phyloP scores from a whole-genome alignment of 2,329 filamentous ascomycete species.

The Claviceps paspali region DNA sequence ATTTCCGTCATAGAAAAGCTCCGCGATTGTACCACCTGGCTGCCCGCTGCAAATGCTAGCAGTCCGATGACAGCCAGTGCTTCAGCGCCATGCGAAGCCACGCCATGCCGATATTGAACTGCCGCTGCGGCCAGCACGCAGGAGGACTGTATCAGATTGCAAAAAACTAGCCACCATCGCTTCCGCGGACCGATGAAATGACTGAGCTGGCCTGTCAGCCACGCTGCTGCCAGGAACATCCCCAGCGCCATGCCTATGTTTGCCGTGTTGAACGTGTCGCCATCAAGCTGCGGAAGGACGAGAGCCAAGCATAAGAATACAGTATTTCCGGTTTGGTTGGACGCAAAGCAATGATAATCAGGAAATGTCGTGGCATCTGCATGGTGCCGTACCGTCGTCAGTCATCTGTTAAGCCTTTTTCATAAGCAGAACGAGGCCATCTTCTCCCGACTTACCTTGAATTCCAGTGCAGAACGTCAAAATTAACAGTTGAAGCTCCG shows the following conservation, averaged over 20 bases:
- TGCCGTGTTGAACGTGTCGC: slow-evolving; percentile 32
- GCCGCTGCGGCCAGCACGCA: slow-evolving; percentile 38
- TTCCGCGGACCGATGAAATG: slow-evolving; percentile 34
- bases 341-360: slow-evolving; percentile 47
- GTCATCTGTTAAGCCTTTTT: not conserved
- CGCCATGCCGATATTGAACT: slow-evolving; percentile 28
- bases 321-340: slow-evolving; percentile 52
- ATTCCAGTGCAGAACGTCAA: slow-evolving; percentile 36
- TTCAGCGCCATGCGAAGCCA: slow-evolving; percentile 17
- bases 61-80: slow-evolving; percentile 32
- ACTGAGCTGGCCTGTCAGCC: slow-evolving; percentile 40
- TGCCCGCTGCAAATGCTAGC: slow-evolving; percentile 39
- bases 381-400: not conserved
- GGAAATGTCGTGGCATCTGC: slow-evolving; percentile 43
- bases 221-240: slow-evolving; percentile 39
- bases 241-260: slow-evolving; percentile 41
- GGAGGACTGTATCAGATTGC: slow-evolving; percentile 37
- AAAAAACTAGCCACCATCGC: slow-evolving; percentile 37
- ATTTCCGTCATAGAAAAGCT: slow-evolving; percentile 43
- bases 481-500: slow-evolving; percentile 29
- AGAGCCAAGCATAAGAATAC: slow-evolving; percentile 41
- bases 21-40: slow-evolving; percentile 42
- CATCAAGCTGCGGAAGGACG: slow-evolving; percentile 29
- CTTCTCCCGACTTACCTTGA: slow-evolving; percentile 22
- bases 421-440: too few relatives aligned